Percentiles rank a stretch among this genome's conserved stretches.
phyloP scores from a whole-genome alignment of 2,329 filamentous ascomycete genomes.

The Penicillium sp. region DNA sequence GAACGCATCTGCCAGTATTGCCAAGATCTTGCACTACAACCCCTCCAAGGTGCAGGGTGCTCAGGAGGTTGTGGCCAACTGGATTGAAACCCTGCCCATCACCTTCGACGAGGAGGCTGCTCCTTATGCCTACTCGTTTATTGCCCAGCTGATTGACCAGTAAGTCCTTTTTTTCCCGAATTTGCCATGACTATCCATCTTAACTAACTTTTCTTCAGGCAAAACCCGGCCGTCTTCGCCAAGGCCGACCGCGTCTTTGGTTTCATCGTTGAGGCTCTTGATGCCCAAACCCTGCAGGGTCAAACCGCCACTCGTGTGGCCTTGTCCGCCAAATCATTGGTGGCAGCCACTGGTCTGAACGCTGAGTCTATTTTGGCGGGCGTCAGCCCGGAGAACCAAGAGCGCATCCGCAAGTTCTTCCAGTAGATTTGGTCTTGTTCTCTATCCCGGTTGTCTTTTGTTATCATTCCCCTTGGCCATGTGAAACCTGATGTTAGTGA shows the following conservation, averaged over 20 bases:
- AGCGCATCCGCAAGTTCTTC: constrained; percentile 77
- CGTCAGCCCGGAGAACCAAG: constrained; percentile 77
- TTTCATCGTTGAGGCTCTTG: constrained; percentile 82
- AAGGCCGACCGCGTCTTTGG: constrained; percentile 82
- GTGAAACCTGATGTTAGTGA: constrained; percentile 27
- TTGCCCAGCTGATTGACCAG: constrained; percentile 91
- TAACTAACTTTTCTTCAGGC: constrained; percentile 54
- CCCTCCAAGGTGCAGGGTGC: constrained; percentile 71
- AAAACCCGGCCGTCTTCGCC: constrained; percentile 76
- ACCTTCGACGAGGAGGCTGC: constrained; percentile 96
- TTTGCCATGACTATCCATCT: background rate
- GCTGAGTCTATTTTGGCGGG: constrained; percentile 72
- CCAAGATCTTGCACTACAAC: constrained; percentile 95
- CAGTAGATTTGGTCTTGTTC: constrained; percentile 48
- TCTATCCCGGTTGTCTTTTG: constrained; percentile 11
- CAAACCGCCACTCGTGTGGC: constrained; percentile 78
- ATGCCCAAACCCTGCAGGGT: constrained; percentile 85
- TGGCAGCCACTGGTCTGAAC: constrained; percentile 72
- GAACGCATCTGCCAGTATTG: constrained; percentile 93
- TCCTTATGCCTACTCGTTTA: constrained; percentile 90
- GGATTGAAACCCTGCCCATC: constrained; percentile 88
- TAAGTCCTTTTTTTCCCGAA: constrained; percentile 53
- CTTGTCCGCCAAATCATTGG: constrained; percentile 72
- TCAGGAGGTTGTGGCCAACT: constrained; percentile 75
- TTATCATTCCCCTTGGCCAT: constrained; percentile 25